Conservation (phyloP, 345 rosid genomes). For the Pseudoturritis turrita region DNA sequence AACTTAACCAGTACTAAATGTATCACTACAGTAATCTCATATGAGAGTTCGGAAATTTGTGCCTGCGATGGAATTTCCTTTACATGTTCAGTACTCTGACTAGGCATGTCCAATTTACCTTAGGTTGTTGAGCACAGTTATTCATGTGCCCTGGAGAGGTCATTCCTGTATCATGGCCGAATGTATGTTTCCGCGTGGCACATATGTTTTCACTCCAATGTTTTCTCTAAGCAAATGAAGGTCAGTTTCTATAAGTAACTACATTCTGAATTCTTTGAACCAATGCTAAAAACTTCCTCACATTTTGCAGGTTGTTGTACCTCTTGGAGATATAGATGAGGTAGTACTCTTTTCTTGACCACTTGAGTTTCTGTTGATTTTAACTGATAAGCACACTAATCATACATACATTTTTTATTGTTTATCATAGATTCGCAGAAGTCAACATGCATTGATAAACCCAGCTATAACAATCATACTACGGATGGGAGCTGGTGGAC, state of each 20-base stretch:
- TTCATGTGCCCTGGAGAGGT: constrained; percentile 97
- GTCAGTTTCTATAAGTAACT: constrained; percentile 34
- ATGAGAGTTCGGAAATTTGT: neutral
- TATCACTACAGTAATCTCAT: neutral
- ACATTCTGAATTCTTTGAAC: neutral
- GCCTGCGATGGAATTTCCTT: neutral
- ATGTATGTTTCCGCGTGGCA: constrained; percentile 98
- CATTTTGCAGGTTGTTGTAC: constrained; percentile 67
- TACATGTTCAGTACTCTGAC: constrained; percentile 1
- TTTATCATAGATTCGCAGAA: constrained; percentile 70
- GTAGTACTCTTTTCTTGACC: constrained; percentile 35
- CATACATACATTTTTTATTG: neutral
- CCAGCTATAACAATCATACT: constrained; percentile 93
- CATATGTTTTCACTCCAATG: constrained; percentile 97
- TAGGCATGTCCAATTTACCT: constrained; percentile 17
- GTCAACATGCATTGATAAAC: constrained; percentile 97
- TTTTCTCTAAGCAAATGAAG: constrained; percentile 99
- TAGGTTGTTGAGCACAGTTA: constrained; percentile 89
- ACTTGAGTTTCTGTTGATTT: neutral
- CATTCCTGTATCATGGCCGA: constrained; percentile 97
- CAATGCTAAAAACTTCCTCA: neutral
- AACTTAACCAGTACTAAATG: constrained; percentile 21
- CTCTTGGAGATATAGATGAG: constrained; percentile 96
- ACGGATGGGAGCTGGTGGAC: constrained; percentile 99
- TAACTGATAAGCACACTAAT: neutral